Evolutionary conservation across 805 yeast species (phyloP), one percentile per base, ranked within the genome.

Genomic region (Kodamaea restingae): DNA sequence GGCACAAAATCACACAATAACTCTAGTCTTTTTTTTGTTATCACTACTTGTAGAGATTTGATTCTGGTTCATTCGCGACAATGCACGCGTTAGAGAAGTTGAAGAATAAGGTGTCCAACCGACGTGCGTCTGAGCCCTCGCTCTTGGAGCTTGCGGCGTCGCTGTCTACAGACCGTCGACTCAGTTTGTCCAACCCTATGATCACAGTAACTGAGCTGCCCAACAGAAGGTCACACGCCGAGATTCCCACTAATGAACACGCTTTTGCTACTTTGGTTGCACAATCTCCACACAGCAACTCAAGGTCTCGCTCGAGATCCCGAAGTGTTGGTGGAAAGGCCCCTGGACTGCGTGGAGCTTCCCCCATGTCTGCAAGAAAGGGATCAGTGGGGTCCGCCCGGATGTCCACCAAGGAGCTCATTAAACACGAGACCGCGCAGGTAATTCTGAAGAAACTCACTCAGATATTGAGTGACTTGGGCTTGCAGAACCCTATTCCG

Each of bases 401-500:
- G 12, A 30, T 30, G 32, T 30, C 50, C 27, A 58, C 70, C 15
- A 64, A 60, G 38, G 66, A 61, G 35, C 58, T 67, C 15, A 61
- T 67, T 11, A 61, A 61, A 38, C 60, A 61, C n/a, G 71, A 65
- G 45, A 63, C 67, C 3, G 51, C 63, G 8, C 62, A 49, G 36
- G 61, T 67, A 21, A 55, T 64, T 25, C 60, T 47, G 55, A 64
- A 61, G 41, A 67, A 67, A 47, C 50, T 67, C 26, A 36, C 45
- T 15, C 44, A 48, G 14, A 45, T 49, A 15, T 51, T 68, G 22
- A 52, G 46, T 22, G 71, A 67, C 20, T 49, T 67, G 44, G 74
- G 72, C 1, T 50, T 67, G 20, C 72, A 67, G 43, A 52, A 48
- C 27, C 73, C 74, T 6, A 54, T 67, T 3, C 60, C 70, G 9